Percentiles rank a stretch among this genome's conserved stretches.
These are phyloP conservation scores for Aphanomyces euteiches DNA, from an alignment of 352 stramenopile species.

Conservation along the genomic window DNA sequence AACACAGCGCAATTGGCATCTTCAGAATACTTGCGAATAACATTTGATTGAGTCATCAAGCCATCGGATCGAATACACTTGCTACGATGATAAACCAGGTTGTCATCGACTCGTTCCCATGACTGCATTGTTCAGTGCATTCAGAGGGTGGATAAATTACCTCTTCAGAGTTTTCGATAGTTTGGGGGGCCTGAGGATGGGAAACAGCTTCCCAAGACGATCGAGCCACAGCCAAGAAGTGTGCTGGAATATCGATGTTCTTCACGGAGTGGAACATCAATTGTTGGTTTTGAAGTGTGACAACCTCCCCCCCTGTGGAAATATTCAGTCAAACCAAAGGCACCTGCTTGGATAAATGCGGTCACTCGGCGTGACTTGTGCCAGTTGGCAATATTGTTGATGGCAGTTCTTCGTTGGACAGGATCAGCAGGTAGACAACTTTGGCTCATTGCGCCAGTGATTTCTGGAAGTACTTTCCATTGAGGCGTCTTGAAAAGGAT, in stretches of 20 bases:
- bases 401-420: neutral
- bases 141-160: too few species aligned
- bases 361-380: neutral
- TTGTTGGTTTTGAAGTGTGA: neutral
- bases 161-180: too few species aligned
- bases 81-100: neutral
- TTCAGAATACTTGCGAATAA: neutral
- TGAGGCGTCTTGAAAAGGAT: neutral
- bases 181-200: too few species aligned
- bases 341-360: neutral
- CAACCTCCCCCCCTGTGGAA: neutral
- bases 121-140: neutral
- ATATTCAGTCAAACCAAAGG: neutral
- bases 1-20: neutral
- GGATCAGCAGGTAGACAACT: neutral
- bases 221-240: neutral
- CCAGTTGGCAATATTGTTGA: constrained; percentile 11
- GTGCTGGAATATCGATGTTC: neutral
- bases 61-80: too few species aligned
- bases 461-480: neutral
- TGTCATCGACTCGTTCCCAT: neutral
- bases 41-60: neutral
- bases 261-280: neutral
- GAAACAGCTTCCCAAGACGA: neutral
- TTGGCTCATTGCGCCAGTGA: neutral